Conservation (phyloP, 371 early-diverging fungal genomes). For the Rhizopus microsporus region DNA sequence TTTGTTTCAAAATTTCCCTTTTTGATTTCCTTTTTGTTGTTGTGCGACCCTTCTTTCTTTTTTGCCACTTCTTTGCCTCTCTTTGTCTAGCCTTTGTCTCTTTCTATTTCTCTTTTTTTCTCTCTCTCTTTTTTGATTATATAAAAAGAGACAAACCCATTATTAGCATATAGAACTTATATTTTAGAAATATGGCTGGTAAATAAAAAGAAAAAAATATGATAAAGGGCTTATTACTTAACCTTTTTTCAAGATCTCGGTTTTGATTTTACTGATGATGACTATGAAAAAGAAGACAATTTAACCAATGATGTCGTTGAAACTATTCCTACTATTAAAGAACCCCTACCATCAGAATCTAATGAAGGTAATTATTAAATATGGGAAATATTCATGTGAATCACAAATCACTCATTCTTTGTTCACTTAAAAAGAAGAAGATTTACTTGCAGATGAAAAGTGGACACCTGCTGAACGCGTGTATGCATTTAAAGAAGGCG, state of each 20-base stretch:
- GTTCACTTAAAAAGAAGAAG: conserved; percentile 38
- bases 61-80: conserved; percentile 1
- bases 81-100: conserved; percentile 5
- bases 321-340: conserved; percentile 1
- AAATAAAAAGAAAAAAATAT: neutral
- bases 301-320: neutral
- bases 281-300: conserved; percentile 27
- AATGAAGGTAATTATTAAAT: neutral
- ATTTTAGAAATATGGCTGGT: conserved; percentile 5
- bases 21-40: neutral
- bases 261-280: conserved; percentile 49
- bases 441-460: conserved; percentile 45
- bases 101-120: neutral
- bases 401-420: conserved; percentile 5
- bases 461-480: conserved; percentile 52
- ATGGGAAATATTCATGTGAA: neutral
- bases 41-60: neutral
- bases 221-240: neutral
- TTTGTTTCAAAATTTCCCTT: neutral
- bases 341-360: neutral
- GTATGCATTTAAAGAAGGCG: conserved; percentile 48
- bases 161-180: neutral
- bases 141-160: conserved; percentile 1
- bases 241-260: conserved; percentile 40
- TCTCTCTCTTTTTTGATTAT: conserved; percentile 4